Base-by-base conservation (phyloP, 2,329 filamentous ascomycete species). In the Aspergillus oerlinghausenensis region DNA sequence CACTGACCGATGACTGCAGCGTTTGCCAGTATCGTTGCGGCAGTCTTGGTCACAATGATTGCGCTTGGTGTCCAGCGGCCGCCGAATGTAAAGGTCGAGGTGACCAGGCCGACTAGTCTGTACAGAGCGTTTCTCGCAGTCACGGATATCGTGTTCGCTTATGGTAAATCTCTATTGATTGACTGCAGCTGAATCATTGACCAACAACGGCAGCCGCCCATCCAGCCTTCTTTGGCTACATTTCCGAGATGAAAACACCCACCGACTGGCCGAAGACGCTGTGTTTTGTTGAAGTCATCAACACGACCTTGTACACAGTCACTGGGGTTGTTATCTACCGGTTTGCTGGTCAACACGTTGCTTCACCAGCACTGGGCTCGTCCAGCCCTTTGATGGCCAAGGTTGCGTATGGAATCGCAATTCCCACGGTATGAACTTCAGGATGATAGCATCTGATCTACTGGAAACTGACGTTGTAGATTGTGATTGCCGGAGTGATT, bases 121-220 rank as follows among this genome's bases (percentile, higher is more conserved):
- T 72, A 76, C 28, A 76, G 80, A 35, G 83, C 75, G 19, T 86
- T 87, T 64, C 76, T 84, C 28, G 79, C 83, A n/a, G 78, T 86
- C 51, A 79, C 77, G 62, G 88, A 88, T 72, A 89, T 90, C 57
- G 78, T 88, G 49, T 84, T 90, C 59, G 86, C 87, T 53, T 90
- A 86, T 73, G 77, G 84, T 77, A 66, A 69, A 55, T 64, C 66
- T 60, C 67, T 59, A 64, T 68, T 57, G 65, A 66, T 48, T 60
- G 64, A 40, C 65, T 71, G 62, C 67, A 26, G 45, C 10, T 49
- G 19, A 49, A n/a, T n/a, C 10, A 53, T 35, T 35, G 50, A 38
- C 51, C 42, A 28, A 55, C 48, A 21, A 51, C 32, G 32, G 38
- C 59, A 62, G 76, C 74, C 43, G 84, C 83, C 19, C 84, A 87